These are phyloP conservation scores for Monascus ruber DNA, from an alignment of 2,329 filamentous ascomycete species.

Conservation along the genomic window DNA sequence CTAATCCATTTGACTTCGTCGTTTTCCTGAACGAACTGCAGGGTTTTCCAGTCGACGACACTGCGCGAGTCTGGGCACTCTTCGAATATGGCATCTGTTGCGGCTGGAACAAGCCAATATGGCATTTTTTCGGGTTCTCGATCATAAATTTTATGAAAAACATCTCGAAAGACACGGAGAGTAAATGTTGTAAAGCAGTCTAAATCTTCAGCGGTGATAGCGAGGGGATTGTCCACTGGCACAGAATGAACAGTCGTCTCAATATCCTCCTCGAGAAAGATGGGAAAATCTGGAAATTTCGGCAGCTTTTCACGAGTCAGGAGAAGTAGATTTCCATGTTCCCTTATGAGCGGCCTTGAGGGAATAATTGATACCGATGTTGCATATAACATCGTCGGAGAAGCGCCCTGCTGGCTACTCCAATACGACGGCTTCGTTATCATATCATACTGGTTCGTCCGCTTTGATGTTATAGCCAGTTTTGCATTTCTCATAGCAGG, in stretches of 20 bases:
- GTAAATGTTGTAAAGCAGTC: slow-evolving; percentile 59
- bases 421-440: slow-evolving; percentile 67
- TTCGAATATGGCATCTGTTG: slow-evolving; percentile 3
- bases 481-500: slow-evolving; percentile 80
- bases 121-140: slow-evolving; percentile 53
- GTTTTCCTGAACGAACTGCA: slow-evolving; percentile 25
- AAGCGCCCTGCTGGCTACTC: slow-evolving; percentile 35
- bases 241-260: slow-evolving; percentile 47
- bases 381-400: slow-evolving; percentile 47
- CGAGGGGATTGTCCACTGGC: slow-evolving; percentile 27
- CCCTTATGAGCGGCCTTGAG: slow-evolving; percentile 45
- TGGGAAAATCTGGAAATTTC: slow-evolving; percentile 51
- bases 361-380: slow-evolving; percentile 49
- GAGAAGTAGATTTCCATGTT: slow-evolving; percentile 55
- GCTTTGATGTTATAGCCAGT: slow-evolving; percentile 69
- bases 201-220: slow-evolving; percentile 32
- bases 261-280: slow-evolving; percentile 58
- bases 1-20: slow-evolving; percentile 37
- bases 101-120: slow-evolving; percentile 67
- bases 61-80: slow-evolving; percentile 2
- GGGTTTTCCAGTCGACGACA: slow-evolving; percentile 35
- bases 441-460: slow-evolving; percentile 64
- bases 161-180: slow-evolving; percentile 62
- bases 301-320: slow-evolving; percentile 59
- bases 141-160: slow-evolving; percentile 82